Evolutionary conservation across 208 protist genomes (phyloP).

Genomic region (Acanthamoeba royreba): DNA sequence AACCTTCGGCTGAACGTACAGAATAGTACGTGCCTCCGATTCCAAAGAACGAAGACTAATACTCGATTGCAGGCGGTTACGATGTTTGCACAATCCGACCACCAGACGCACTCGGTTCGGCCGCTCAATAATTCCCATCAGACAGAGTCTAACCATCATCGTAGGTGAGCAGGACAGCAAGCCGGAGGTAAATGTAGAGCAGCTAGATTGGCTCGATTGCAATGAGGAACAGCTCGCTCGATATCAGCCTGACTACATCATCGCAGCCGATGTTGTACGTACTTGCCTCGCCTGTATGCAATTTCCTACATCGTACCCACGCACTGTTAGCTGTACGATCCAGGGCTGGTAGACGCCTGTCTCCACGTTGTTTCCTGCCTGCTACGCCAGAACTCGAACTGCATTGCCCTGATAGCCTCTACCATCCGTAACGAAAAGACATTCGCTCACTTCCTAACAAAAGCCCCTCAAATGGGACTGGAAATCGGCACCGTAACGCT

Average conservation of each 20-base stretch:
- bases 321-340: background rate
- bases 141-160: too few species aligned
- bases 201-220: background rate
- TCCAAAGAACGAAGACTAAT: too few species aligned
- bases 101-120: background rate
- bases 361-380: background rate
- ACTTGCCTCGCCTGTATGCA: background rate
- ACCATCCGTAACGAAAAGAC: slow-evolving; percentile 32
- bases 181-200: background rate
- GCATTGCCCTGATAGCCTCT: background rate
- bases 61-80: background rate
- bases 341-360: background rate
- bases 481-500: background rate
- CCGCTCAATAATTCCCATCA: too few species aligned
- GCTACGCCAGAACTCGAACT: background rate
- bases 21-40: background rate
- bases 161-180: too few species aligned
- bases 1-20: slow-evolving; percentile 18
- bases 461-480: background rate
- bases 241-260: background rate
- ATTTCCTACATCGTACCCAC: background rate
- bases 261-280: background rate
- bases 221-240: background rate
- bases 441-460: background rate
- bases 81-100: background rate